Evolutionary conservation across 305 asterid species (phyloP), one percentile per base, ranked within the genome.

Genomic region (Solanum hybrid): DNA sequence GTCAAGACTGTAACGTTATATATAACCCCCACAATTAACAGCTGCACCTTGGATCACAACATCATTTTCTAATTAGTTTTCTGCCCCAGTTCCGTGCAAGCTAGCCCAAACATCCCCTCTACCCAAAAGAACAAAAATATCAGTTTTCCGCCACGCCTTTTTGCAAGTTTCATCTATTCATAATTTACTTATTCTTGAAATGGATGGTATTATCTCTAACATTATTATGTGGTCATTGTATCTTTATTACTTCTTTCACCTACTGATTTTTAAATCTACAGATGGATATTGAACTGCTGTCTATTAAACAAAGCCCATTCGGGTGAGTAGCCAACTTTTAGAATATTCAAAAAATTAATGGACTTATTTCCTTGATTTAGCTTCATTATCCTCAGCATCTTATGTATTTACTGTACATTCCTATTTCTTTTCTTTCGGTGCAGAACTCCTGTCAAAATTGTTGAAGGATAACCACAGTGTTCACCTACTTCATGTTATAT

Each of bases 261-360:
- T 31, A 77, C 22, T 37, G 69, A 22, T 9, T 12, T 89, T 61
- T 33, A 3, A n/a, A 84, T 91, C 73, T 91, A 91, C 97, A 97
- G 99, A 46, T 97, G 91, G 99, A 97, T 82, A 90, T 97, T 64
- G 99, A 97, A 92, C 94, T 97, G 92, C 91, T 97, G 86, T 90
- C 99, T 46, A 97, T 97, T 94, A 96, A 97, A 92, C 99, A 96
- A 92, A 96, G 93, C 74, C 97, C 99, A 29, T 97, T 95, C 26
- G 99, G 99, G 99, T 97, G 93, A 40, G 98, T 77, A 64, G 73
- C 88, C 42, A 31, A 29, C 81, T 35, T 36, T 87, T 36, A 89
- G 78, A 87, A 88, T 75, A 61, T 71, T 81, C 31, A 64, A 85
- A 85, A 20, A 61, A 57, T 20, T 85, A 33, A 10, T 42, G 20